Base-by-base conservation (phyloP, 345 rosid genomes). In the Cardiospermum halicacabum region DNA sequence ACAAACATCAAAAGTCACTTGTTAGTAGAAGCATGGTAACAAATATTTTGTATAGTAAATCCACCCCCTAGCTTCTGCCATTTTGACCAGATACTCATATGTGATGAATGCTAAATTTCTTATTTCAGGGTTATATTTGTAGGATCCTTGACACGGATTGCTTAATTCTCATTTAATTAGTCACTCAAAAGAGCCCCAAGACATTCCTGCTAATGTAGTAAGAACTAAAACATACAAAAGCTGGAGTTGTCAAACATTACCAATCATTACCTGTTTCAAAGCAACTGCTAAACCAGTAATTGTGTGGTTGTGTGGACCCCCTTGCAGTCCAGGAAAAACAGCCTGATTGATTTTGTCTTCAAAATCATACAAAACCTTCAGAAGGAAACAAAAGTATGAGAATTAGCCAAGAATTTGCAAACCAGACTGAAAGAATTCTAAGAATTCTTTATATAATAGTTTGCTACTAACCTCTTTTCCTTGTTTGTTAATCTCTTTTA, bases 231-330 rank as follows among this genome's bases (percentile, higher is more conserved):
- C 37, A 58, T n/a, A n/a, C n/a, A n/a, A n/a, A n/a, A n/a, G n/a
- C n/a, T n/a, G n/a, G 16, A 26, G 37, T 60, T n/a, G 45, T n/a
- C 37, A n/a, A n/a, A n/a, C 19, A 12, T 27, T n/a, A 16, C 7
- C 51, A 47, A 18, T 7, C 56, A 59, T 53, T 8, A 87, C 97
- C 94, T 92, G 98, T 68, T 91, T 94, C 77, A 91, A 60, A 63
- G 97, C 96, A 75, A 94, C 99, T 40, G 97, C 99, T 72, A 94
- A 83, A 79, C 95, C 97, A 50, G 99, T 51, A 56, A 94, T 94
- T 37, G 99, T 94, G 89, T 94, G 97, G 80, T 94, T 91, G 78
- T 94, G 99, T 9, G 97, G 99, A 12, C 99, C 99, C 59, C 99
- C 99, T 84, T 94, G 99, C 73, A 94, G 99, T 70, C 99, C 99